A percentile compares a stretch with the other conserved stretches of the same genome.
Conservation (phyloP, 139 green algal genomes). For the Picochlorum sp. region DNA sequence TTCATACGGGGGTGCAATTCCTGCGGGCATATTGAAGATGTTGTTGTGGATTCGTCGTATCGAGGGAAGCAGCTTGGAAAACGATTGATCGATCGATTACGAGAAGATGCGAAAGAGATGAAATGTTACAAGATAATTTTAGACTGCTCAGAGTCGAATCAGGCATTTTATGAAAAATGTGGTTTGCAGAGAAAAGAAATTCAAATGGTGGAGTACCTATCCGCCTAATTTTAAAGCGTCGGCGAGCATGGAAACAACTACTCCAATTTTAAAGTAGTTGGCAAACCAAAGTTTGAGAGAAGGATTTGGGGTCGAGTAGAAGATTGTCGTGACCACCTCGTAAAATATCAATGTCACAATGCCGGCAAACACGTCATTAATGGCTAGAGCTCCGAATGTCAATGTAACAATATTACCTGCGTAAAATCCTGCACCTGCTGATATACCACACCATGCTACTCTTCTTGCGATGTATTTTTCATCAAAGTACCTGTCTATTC, state of each 20-base stretch:
- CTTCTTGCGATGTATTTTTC: constrained; percentile 1
- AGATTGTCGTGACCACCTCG: constrained; percentile 33
- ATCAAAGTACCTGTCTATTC: constrained; percentile 32
- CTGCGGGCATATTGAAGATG: constrained; percentile 85
- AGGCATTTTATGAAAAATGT: constrained; percentile 85
- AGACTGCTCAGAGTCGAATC: constrained; percentile 85
- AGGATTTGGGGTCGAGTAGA: constrained; percentile 17
- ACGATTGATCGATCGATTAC: constrained; percentile 61
- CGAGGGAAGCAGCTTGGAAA: constrained; percentile 63
- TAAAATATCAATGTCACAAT: constrained; percentile 46
- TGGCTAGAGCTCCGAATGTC: constrained; percentile 51
- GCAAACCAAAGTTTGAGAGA: constrained; percentile 32
- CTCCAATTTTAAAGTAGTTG: constrained; percentile 58
- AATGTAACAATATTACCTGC: constrained; percentile 48
- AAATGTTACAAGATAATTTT: constrained; percentile 95
- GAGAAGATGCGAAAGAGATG: constrained; percentile 20
- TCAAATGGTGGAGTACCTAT: constrained; percentile 78
- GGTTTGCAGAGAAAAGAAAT: constrained; percentile 79
- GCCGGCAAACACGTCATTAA: constrained; percentile 63
- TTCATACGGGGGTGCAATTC: constrained; percentile 76
- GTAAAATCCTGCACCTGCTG: constrained; percentile 35
- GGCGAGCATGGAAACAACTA: constrained; percentile 40
- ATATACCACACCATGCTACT: constrained; percentile 26
- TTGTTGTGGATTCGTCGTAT: constrained; percentile 70
- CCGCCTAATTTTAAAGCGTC: constrained; percentile 56